Percentiles rank a stretch among this genome's conserved stretches.
Evolutionary conservation across 129 eudicot genomes (phyloP).

Genomic region (Mikania micrantha): DNA sequence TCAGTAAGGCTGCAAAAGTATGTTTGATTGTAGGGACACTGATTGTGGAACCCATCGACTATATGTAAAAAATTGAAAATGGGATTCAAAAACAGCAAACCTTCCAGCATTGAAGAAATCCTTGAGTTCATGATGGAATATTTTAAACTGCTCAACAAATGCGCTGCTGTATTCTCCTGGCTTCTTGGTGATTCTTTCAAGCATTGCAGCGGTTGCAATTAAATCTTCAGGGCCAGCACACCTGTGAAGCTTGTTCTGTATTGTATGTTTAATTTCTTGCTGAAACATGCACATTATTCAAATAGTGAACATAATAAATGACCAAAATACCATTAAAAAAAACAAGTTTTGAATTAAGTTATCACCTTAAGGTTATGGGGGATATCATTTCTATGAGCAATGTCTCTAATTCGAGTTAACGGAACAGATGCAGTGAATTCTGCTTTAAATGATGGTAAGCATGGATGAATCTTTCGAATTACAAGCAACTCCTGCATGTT

Average conservation of each 20-base stretch:
- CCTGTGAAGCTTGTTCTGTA: conserved; percentile 94
- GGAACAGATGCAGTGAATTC: conserved; percentile 99
- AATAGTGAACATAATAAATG: not conserved
- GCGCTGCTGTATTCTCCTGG: conserved; percentile 83
- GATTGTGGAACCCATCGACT: not conserved
- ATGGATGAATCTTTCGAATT: conserved; percentile 92
- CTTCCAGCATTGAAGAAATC: conserved; percentile 99
- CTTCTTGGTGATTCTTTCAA: conserved; percentile 70
- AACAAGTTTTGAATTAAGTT: not conserved
- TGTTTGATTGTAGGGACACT: not conserved
- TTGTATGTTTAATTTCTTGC: conserved; percentile 99
- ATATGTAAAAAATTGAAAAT: not conserved
- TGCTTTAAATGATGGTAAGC: conserved; percentile 92
- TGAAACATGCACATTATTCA: conserved; percentile 23
- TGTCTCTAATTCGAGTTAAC: conserved; percentile 80
- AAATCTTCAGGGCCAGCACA: conserved; percentile 98
- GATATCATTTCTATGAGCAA: conserved; percentile 92
- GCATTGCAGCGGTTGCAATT: conserved; percentile 91
- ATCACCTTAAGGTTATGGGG: conserved; percentile 94
- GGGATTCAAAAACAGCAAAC: conserved; percentile 25
- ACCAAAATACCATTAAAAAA: not conserved
- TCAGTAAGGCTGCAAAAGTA: conserved; percentile 77
- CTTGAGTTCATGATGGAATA: conserved; percentile 85
- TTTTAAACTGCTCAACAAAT: conserved; percentile 86
- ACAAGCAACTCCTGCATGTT: conserved; percentile 74